Percentiles rank a stretch among this genome's conserved stretches.
Evolutionary conservation across 2,329 filamentous ascomycete species (phyloP).

Genomic region (Myriosclerotinia scirpicola): DNA sequence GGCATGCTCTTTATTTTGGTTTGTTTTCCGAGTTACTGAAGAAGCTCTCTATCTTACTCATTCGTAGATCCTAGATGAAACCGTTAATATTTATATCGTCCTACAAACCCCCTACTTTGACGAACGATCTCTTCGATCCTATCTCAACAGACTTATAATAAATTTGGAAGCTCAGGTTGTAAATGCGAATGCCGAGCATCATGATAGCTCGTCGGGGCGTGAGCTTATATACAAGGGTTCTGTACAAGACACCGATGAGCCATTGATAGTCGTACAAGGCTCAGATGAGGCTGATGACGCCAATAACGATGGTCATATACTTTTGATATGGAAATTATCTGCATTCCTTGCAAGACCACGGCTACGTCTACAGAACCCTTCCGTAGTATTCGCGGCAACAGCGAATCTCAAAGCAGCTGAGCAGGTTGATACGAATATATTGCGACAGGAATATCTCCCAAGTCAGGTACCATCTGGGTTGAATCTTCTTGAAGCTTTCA

Average conservation of each 20-base stretch:
- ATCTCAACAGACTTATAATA: constrained; percentile 62
- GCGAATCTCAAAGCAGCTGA: constrained; percentile 59
- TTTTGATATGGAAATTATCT: constrained; percentile 60
- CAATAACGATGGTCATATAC: constrained; percentile 45
- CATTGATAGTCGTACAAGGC: constrained; percentile 48
- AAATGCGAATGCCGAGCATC: constrained; percentile 53
- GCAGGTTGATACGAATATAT: constrained; percentile 44
- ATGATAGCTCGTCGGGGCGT: constrained; percentile 47
- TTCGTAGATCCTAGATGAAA: constrained; percentile 66
- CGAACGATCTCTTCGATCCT: constrained; percentile 56
- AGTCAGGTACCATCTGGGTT: constrained; percentile 68
- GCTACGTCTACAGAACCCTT: constrained; percentile 64
- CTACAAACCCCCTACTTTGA: constrained; percentile 63
- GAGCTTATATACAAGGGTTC: constrained; percentile 62
- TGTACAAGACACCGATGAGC: constrained; percentile 51
- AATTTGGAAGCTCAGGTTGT: constrained; percentile 66
- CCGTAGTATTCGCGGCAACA: constrained; percentile 62
- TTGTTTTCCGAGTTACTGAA: constrained; percentile 42
- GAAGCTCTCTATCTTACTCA: constrained; percentile 48
- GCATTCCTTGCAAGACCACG: constrained; percentile 60
- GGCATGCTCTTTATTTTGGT: constrained; percentile 73
- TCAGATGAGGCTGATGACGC: constrained; percentile 45
- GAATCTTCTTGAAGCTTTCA: constrained; percentile 76
- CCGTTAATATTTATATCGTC: constrained; percentile 65
- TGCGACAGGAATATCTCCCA: constrained; percentile 63